phyloP scores from a whole-genome alignment of 345 rosid genomes.

The Sonneratia alba region DNA sequence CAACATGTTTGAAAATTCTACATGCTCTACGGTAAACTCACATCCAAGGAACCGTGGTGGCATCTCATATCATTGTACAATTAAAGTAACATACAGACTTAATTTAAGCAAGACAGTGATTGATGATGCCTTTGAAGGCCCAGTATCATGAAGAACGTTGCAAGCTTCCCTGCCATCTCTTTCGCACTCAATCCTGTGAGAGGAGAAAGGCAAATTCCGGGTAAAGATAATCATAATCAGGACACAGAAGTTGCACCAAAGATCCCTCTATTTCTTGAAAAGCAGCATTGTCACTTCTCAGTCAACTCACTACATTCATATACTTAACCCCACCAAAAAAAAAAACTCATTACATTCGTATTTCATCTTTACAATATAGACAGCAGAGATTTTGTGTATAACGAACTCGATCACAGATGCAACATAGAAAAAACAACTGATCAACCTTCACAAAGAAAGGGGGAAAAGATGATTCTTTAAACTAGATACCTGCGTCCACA shows the following conservation, averaged over 20 bases:
- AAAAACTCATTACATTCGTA: no score
- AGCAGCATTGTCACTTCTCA: background rate
- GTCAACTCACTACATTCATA: background rate
- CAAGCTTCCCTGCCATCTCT: conserved; percentile 87
- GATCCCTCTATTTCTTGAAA: no score
- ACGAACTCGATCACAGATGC: background rate
- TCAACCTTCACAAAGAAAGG: background rate
- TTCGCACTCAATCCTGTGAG: conserved; percentile 63
- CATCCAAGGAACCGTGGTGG: background rate
- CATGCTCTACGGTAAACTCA: background rate
- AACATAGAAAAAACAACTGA: background rate
- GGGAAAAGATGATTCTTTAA: background rate
- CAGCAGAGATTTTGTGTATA: background rate
- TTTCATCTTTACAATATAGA: no score
- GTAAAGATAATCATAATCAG: background rate
- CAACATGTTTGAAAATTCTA: background rate
- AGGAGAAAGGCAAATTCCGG: background rate
- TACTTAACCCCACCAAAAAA: no score
- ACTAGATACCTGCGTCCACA: conserved; percentile 58
- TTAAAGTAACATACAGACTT: background rate
- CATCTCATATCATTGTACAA: background rate
- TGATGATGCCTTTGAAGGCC: conserved; percentile 71
- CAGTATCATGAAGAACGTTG: conserved; percentile 80
- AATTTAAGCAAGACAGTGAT: background rate
- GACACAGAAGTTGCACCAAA: background rate